Evolutionary conservation across 805 yeast genomes (phyloP).

Genomic region (Geotrichum ghanense): DNA sequence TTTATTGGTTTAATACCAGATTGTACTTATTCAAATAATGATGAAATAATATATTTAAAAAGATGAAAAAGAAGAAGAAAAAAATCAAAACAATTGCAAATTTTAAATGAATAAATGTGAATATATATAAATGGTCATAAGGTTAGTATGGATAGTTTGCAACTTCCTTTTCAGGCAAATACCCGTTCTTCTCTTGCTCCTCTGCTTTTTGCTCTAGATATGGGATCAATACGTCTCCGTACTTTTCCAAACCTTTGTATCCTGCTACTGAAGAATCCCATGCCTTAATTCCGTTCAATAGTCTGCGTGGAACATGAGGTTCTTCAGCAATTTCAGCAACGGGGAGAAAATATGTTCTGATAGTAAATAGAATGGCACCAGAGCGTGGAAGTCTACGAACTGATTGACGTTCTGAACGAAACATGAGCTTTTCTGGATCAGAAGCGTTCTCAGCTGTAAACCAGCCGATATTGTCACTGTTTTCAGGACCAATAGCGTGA

Average conservation of each 20-base stretch:
- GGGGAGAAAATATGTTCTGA: conserved; percentile 38
- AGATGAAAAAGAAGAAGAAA: too few relatives aligned
- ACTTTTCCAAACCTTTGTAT: conserved; percentile 47
- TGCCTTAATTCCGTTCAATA: conserved; percentile 44
- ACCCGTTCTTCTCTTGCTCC: conserved; percentile 26
- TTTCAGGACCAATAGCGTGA: conserved; percentile 47
- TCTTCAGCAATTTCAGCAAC: conserved; percentile 40
- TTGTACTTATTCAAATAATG: too few relatives aligned
- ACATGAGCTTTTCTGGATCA: conserved; percentile 36
- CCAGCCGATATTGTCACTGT: conserved; percentile 46
- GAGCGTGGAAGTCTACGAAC: conserved; percentile 47
- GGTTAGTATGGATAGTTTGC: neutral
- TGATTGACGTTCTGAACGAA: conserved; percentile 55
- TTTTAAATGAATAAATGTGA: too few relatives aligned
- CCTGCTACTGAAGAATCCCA: conserved; percentile 52
- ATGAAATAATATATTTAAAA: too few relatives aligned
- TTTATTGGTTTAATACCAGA: too few relatives aligned
- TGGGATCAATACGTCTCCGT: conserved; percentile 43
- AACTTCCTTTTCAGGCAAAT: neutral
- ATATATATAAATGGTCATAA: neutral
- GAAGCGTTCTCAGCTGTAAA: conserved; percentile 44
- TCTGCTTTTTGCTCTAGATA: conserved; percentile 37
- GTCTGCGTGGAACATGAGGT: conserved; percentile 49
- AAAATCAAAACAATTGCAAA: too few relatives aligned
- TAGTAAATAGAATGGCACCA: conserved; percentile 49